Base-by-base conservation (phyloP, 106 monocot species). In the Amphibolis antarctica region DNA sequence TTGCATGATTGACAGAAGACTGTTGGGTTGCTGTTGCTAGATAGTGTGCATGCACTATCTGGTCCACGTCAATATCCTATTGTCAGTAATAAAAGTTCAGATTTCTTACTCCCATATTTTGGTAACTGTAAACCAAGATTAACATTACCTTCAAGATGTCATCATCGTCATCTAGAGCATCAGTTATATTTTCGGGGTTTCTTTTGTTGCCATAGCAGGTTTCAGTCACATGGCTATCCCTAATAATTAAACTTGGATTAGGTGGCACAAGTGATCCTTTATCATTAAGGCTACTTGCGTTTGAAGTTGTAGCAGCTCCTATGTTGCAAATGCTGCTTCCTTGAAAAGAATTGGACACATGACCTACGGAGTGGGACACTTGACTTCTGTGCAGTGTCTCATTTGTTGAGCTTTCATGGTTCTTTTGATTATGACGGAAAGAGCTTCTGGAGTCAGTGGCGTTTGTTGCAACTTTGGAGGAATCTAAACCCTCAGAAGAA, bases 1-100 rank as follows among this genome's bases (percentile, higher is more conserved):
- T 53, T 59, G 61, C 55, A 63, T 81, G 77, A 70, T 79, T 83
- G 50, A 66, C 74, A 67, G 56, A 50, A 14, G 68, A 56, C 68
- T 65, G 26, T 72, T 85, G 83, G 42, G 71, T 72, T 66, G 69
- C 54, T 65, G 61, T 68, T 54, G 80, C 73, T 85, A 85, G 87
- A 64, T 85, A 98, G 53, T 92, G 92, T 15, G 82, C 74, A 78
- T 84, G 80, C 54, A 98, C 86, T 66, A 98, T 87, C 72, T 83
- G 84, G 59, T 98, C 98, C 31, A 98, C 75, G 67, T 98, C 98
- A 69, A 98, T 87, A 73, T 80, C 76, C 98, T 98, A 72, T 27
- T 26, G 25, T 3, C 23, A 27, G 25, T 28, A 62, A 4, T 17
- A 44, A 62, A 62, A 21, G 9, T 44, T 46, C 22, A 68, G 22